Evolutionary conservation across 495 filamentous ascomycete species (phyloP), one percentile per base, ranked within the genome.

Genomic region (Glarea lozoyensis): DNA sequence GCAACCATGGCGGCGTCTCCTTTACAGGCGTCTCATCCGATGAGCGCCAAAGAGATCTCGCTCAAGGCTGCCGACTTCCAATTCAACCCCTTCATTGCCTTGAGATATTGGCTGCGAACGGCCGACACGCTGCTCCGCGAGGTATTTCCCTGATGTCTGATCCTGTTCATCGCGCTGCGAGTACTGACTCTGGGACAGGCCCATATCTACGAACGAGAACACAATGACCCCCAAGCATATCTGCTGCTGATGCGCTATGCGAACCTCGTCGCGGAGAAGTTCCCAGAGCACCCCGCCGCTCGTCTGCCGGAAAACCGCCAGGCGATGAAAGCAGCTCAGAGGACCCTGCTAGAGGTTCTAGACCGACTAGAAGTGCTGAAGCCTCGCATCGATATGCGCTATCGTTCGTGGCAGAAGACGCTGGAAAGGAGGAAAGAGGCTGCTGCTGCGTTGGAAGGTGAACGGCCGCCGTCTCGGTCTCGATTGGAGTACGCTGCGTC

Each of bases 151-250:
- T 27, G n/a, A n/a, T n/a, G n/a, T n/a, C n/a, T n/a, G n/a, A n/a
- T n/a, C n/a, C n/a, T n/a, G n/a, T n/a, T n/a, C n/a, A n/a, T n/a
- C n/a, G n/a, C n/a, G n/a, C n/a, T n/a, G n/a, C n/a, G n/a, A n/a
- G 22, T 55, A 16, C 44, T 55, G 24, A 55, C 25, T 1, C 22
- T 17, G 37, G 15, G 17, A 29, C 46, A 88, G 80, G 82, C 84
- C 1, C 66, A 68, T 10, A 86, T 88, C 48, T 95, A 95, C 60
- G 74, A 89, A 54, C 75, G 67, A 15, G 93, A 98, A 64, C 80
- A 83, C 43, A 84, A 94, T 63, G 71, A 87, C 36, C 75, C 89
- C 45, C 84, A 90, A 56, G 81, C 90, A 1, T 98, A 92, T 63
- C 67, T 96, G 17, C 68, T 96, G 13, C 72, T 94, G 7, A 82